A percentile compares a stretch with the other conserved stretches of the same genome.
Evolutionary conservation across 305 asterid genomes (phyloP).

Genomic region (Caryopteris hybrid): DNA sequence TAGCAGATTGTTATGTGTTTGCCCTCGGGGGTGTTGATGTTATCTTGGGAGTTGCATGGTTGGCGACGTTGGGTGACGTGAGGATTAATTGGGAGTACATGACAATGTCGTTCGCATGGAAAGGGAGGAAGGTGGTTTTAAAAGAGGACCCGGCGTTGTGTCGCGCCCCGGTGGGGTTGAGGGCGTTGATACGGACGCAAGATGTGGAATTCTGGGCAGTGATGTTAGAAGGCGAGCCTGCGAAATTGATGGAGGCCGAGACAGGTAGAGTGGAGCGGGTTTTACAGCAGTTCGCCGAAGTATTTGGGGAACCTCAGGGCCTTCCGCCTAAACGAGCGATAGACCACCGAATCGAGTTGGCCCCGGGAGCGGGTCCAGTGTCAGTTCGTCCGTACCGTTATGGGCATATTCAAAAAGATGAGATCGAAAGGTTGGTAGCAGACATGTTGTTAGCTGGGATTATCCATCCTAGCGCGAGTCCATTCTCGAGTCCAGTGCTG

Average conservation of each 20-base stretch:
- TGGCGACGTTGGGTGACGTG: too few species aligned
- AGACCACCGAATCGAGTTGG: background rate
- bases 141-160: too few species aligned
- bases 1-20: background rate
- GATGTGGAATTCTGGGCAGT: too few species aligned
- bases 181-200: too few species aligned
- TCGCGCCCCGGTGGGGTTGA: too few species aligned
- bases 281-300: background rate
- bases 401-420: background rate
- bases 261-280: background rate
- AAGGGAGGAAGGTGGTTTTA: too few species aligned
- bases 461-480: background rate
- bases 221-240: background rate
- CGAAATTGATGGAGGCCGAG: too few species aligned
- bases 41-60: too few species aligned
- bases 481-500: too few species aligned
- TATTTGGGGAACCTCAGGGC: background rate
- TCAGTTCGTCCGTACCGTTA: background rate
- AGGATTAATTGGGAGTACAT: too few species aligned
- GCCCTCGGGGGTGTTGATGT: background rate
- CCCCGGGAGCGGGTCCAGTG: background rate
- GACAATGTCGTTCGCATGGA: too few species aligned
- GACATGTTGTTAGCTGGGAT: background rate
- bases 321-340: background rate
- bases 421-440: background rate